These are phyloP conservation scores for Heracleum sosnowskyi DNA, from an alignment of 129 eudicot species.

Conservation along the genomic window DNA sequence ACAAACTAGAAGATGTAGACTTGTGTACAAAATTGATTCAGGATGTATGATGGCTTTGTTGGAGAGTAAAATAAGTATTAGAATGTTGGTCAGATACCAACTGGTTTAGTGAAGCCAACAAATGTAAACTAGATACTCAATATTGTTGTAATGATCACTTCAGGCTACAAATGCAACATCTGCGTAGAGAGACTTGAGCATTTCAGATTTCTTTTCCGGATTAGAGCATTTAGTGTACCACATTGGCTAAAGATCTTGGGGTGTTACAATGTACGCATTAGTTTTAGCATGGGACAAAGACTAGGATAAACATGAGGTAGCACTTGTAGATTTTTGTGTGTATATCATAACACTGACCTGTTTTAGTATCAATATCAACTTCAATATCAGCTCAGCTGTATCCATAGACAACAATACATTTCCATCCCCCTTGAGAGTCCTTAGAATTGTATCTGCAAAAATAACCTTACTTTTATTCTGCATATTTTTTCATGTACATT, in stretches of 20 bases:
- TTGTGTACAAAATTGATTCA: neutral
- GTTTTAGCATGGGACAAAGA: neutral
- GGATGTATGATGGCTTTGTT: neutral
- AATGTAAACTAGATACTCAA: neutral
- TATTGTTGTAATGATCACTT: neutral
- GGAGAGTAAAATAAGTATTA: conserved; percentile 5
- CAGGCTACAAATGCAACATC: neutral
- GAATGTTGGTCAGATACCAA: neutral
- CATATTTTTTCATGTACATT: too few relatives aligned
- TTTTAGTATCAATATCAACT: too few relatives aligned
- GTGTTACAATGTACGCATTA: conserved; percentile 1
- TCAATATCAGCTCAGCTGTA: too few relatives aligned
- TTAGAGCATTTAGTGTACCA: neutral
- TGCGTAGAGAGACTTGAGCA: neutral
- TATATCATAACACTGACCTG: too few relatives aligned
- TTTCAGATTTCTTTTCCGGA: neutral
- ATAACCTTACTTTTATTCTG: too few relatives aligned
- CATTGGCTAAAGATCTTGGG: neutral
- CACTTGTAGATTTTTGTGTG: conserved; percentile 5
- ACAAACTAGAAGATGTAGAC: neutral
- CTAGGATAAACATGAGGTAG: neutral
- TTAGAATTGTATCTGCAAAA: too few relatives aligned
- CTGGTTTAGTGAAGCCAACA: neutral
- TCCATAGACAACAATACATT: too few relatives aligned
- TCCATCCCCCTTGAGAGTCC: too few relatives aligned